Conservation (phyloP, 495 filamentous ascomycete genomes). For the Penicillium silybi region DNA sequence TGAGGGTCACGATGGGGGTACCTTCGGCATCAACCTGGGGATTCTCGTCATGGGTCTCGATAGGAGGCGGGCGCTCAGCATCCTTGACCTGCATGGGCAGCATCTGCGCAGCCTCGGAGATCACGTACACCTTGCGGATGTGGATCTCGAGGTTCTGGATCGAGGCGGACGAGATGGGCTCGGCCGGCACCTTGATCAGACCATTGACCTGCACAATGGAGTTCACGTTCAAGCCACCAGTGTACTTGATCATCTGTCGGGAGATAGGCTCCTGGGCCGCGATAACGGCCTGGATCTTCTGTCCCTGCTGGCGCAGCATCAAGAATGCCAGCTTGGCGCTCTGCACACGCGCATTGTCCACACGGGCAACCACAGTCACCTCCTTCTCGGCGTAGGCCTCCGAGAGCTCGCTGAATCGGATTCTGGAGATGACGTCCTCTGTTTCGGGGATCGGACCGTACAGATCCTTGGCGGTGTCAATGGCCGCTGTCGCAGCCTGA, state of each 20-base stretch:
- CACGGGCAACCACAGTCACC: slow-evolving; percentile 73
- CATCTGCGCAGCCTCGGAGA: slow-evolving; percentile 58
- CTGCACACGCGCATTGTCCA: slow-evolving; percentile 84
- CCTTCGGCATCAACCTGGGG: slow-evolving; percentile 44
- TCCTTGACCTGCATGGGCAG: slow-evolving; percentile 73
- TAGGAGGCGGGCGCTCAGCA: slow-evolving; percentile 50
- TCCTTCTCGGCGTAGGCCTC: slow-evolving; percentile 65
- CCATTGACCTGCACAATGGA: slow-evolving; percentile 77
- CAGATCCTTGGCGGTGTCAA: slow-evolving; percentile 67
- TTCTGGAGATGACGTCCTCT: slow-evolving; percentile 33
- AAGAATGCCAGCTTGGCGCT: slow-evolving; percentile 91
- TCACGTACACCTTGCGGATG: slow-evolving; percentile 74
- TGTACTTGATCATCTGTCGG: slow-evolving; percentile 86
- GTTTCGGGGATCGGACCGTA: slow-evolving; percentile 54
- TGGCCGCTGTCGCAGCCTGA: slow-evolving; percentile 48
- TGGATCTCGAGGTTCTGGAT: slow-evolving; percentile 74
- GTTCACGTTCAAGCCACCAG: slow-evolving; percentile 72
- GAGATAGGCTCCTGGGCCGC: slow-evolving; percentile 53
- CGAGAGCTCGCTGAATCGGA: slow-evolving; percentile 44
- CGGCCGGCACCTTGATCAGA: slow-evolving; percentile 66
- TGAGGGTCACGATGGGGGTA: slow-evolving; percentile 62
- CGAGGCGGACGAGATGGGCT: slow-evolving; percentile 73
- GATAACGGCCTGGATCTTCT: slow-evolving; percentile 76
- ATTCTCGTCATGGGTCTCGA: slow-evolving; percentile 41
- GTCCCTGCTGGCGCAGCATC: slow-evolving; percentile 77